Percentiles rank a stretch among this genome's conserved stretches.
phyloP scores from a whole-genome alignment of 2,329 filamentous ascomycete species.

The Microsporum audouinii region DNA sequence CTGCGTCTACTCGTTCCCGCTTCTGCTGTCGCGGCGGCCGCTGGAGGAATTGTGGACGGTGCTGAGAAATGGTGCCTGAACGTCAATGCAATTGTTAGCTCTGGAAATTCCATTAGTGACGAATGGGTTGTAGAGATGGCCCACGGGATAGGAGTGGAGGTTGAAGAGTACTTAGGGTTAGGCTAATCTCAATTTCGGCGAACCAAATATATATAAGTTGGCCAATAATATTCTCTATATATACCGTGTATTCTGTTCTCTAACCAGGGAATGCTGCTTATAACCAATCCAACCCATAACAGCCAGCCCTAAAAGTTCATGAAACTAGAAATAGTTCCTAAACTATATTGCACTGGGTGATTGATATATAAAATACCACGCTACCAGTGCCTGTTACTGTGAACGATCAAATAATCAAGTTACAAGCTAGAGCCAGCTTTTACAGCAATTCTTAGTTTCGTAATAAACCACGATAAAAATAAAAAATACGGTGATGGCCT shows the following conservation, averaged over 20 bases:
- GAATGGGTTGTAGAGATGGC: conserved; percentile 38
- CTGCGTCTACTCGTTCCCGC: conserved; percentile 37
- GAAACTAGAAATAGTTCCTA: too few species aligned
- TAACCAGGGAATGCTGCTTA: too few species aligned
- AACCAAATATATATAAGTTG: not conserved
- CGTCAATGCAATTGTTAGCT: conserved; percentile 23
- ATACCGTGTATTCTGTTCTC: too few species aligned
- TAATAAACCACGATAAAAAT: not conserved
- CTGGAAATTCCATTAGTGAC: conserved; percentile 16
- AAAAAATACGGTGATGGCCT: not conserved
- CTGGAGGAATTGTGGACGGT: conserved; percentile 26
- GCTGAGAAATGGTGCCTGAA: conserved; percentile 40
- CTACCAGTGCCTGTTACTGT: too few species aligned
- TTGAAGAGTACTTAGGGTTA: conserved; percentile 29
- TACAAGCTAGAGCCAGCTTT: too few species aligned
- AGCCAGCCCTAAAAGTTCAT: too few species aligned
- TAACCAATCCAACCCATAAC: too few species aligned
- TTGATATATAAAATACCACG: too few species aligned
- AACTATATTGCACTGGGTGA: too few species aligned
- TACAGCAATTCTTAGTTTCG: too few species aligned
- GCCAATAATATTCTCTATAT: not conserved
- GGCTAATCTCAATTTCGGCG: not conserved
- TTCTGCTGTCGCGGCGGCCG: conserved; percentile 24
- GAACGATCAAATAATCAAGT: too few species aligned
- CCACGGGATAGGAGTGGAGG: conserved; percentile 35